Evolutionary conservation across 2,329 filamentous ascomycete genomes (phyloP), one percentile per base, ranked within the genome.

Genomic region (Scedosporium apiospermum): DNA sequence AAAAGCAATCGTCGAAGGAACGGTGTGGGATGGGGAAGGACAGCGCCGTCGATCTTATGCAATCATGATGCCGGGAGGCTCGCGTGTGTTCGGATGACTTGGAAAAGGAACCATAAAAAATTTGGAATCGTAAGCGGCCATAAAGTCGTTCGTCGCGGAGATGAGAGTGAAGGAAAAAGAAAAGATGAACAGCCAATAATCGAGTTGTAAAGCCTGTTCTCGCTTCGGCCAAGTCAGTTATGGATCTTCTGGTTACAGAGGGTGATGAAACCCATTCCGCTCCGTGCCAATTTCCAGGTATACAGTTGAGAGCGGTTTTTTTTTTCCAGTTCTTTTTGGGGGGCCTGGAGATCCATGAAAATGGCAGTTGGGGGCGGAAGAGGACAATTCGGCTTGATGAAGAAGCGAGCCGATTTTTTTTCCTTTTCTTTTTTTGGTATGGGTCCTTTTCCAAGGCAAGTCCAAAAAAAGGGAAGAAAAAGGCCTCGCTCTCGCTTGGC

Each of bases 11-110:
- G 6, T 53, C 10, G 49, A 53, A 26, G 21, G 6, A 53, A 38
- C 55, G 30, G 30, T 21, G 55, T 26, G 55, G 38, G 30, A 57
- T 21, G 46, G 42, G 57, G 60, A 41, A 55, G 51, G 34, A 23
- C 38, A 49, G 49, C 26, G 49, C 49, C 30, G 60, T 26, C 49
- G 60, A 61, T 55, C 58, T 53, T 53, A 57, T 55, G 60, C 44
- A 58, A n/a, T 38, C 51, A 26, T 55, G 51, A 18, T 27, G 51
- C 30, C 30, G 34, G 46, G 30, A 16, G 30, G 30, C 30, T 34
- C 60, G 53, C 46, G 60, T 27, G 27, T 61, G 27, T 61, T 61
- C 49, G 46, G 60, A 61, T 57, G 60, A 61, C 18, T 41, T 51
- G 60, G 34, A 55, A 58, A 41, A 38, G 14, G 30, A 38, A 58